Base-by-base conservation (phyloP, 306 rosid genomes). In the Hippophae rhamnoides region DNA sequence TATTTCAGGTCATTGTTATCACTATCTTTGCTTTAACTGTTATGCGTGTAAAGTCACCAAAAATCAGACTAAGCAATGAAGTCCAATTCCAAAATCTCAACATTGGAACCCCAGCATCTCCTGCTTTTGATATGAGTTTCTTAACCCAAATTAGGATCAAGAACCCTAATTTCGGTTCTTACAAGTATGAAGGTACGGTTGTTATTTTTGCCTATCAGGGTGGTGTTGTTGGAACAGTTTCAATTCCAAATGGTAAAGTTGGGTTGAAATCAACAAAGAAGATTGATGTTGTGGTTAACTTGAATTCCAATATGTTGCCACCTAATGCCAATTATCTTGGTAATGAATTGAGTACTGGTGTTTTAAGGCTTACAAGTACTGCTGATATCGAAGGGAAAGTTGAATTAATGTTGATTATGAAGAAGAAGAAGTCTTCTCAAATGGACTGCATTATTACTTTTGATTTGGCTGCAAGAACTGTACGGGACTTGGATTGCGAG, bases 141-240 rank as follows among this genome's bases (percentile, higher is more conserved):
- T 3, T 12, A n/a, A 42, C 75, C n/a, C 74, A 74, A 60, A 14
- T 74, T 7, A 43, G 71, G 56, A 52, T 74, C 7, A 48, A 54
- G 52, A 74, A 69, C 68, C 7, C 61, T 1, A 74, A 74, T 65
- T 74, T 60, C 38, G 79, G 79, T 1, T 55, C 68, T 12, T 74
- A 50, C 49, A 69, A 64, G 56, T 74, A 51, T 42, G 64, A 65
- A 3, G 58, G 41, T 48, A 54, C 67, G 52, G 14, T 7, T 3
- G 43, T 13, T 47, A 49, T 64, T 40, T 74, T 69, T 48, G 10
- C 56, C 56, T 55, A 57, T 56, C 10, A 31, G 46, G 71, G 71
- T 12, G 46, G 45, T 13, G 31, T 57, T 0, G 68, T 74, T 0
- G 79, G 79, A 10, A 56, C 54, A 43, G 64, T 44, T 9, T n/a